phyloP scores from a whole-genome alignment of 768 basidiomycete genomes.

The Termitomyces heimii region DNA sequence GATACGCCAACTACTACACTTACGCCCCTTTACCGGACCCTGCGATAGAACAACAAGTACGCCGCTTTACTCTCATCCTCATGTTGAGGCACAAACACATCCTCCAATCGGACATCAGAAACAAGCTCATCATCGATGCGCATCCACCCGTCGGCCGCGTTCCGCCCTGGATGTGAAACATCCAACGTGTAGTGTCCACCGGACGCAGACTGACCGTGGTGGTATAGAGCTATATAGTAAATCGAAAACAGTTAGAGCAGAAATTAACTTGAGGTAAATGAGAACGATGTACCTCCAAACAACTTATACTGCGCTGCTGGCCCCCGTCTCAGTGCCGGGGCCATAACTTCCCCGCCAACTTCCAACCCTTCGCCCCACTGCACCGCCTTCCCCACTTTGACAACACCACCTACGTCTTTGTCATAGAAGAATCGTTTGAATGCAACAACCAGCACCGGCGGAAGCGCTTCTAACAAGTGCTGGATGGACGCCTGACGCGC shows the following conservation, averaged over 20 bases:
- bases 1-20: no score
- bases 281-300: constrained; percentile 61
- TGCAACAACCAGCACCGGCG: constrained; percentile 81
- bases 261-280: background rate
- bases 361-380: constrained; percentile 74
- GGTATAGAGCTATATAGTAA: constrained; percentile 65
- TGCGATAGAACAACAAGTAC: constrained; percentile 82
- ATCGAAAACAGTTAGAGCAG: background rate
- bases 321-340: constrained; percentile 39
- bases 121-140: constrained; percentile 92
- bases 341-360: constrained; percentile 66
- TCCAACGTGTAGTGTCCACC: constrained; percentile 96
- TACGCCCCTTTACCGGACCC: constrained; percentile 30
- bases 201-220: constrained; percentile 85
- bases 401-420: constrained; percentile 62
- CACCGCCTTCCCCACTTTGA: constrained; percentile 83
- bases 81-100: constrained; percentile 64
- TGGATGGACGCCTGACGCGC: constrained; percentile 65
- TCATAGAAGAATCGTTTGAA: constrained; percentile 92
- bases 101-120: constrained; percentile 62
- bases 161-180: constrained; percentile 68
- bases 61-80: constrained; percentile 56
- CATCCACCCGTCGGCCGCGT: constrained; percentile 73
- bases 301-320: constrained; percentile 64
- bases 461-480: constrained; percentile 73